These are phyloP conservation scores for Ogataea wickerhamii DNA, from an alignment of 805 yeast species.

Conservation along the genomic window DNA sequence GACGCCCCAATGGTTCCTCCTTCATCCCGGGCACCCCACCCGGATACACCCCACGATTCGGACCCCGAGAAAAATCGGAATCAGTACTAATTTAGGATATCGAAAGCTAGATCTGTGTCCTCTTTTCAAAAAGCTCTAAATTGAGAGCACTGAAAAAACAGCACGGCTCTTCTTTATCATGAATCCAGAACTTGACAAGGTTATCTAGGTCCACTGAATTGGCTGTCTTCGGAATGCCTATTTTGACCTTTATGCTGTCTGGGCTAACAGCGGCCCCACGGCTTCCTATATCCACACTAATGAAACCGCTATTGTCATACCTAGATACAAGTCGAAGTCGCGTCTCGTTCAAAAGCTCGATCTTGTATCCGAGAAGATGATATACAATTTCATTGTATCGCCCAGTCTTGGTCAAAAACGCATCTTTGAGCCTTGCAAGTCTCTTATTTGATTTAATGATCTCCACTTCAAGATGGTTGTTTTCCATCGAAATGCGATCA, in stretches of 20 bases:
- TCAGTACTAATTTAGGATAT: background rate
- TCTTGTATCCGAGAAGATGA: conserved; percentile 64
- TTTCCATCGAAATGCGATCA: conserved; percentile 57
- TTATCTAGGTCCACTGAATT: conserved; percentile 44
- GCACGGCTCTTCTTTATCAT: conserved; percentile 65
- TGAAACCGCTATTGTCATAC: conserved; percentile 22
- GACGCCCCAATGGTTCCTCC: background rate
- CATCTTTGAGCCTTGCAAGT: conserved; percentile 49
- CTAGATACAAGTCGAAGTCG: conserved; percentile 45
- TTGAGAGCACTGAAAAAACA: conserved; percentile 76
- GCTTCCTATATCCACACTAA: conserved; percentile 19
- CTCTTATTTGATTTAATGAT: conserved; percentile 50
- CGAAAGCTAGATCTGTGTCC: background rate
- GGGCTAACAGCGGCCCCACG: conserved; percentile 3
- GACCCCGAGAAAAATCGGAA: background rate
- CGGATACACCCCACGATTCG: conserved; percentile 3
- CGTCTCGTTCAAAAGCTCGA: conserved; percentile 61
- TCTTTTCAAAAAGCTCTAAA: conserved; percentile 55
- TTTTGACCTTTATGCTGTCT: background rate
- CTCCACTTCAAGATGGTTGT: conserved; percentile 42
- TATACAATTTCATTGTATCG: conserved; percentile 69
- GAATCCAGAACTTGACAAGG: conserved; percentile 62
- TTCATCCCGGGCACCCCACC: conserved; percentile 6
- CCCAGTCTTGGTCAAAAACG: conserved; percentile 60
- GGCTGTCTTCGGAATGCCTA: background rate